These are phyloP conservation scores for Sordaria brevicollis DNA, from an alignment of 495 filamentous ascomycete species.

Conservation along the genomic window DNA sequence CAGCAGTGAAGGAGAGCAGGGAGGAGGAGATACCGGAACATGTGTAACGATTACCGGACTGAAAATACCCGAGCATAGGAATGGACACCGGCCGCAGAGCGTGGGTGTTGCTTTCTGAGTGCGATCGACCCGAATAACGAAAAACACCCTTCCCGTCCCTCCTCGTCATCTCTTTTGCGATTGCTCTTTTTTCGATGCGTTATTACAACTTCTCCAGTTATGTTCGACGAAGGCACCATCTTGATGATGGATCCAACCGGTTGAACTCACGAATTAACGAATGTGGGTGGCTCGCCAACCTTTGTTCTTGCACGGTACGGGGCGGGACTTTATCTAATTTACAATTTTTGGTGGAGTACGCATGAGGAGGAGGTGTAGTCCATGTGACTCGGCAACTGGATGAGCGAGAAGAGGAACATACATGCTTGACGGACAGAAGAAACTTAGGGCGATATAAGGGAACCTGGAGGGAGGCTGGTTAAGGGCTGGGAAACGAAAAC, in stretches of 20 bases:
- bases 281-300: not conserved
- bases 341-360: too few relatives aligned
- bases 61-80: not conserved
- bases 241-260: not conserved
- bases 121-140: not conserved
- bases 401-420: too few relatives aligned
- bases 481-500: too few relatives aligned
- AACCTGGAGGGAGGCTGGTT: too few relatives aligned
- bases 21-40: not conserved
- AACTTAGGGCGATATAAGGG: too few relatives aligned
- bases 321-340: not conserved
- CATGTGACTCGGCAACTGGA: too few relatives aligned
- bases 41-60: not conserved
- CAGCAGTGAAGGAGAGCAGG: not conserved
- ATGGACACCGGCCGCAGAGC: constrained; percentile 7
- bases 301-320: not conserved
- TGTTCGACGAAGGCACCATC: not conserved
- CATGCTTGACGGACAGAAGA: too few relatives aligned
- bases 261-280: not conserved
- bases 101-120: constrained; percentile 16
- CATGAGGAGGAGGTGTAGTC: too few relatives aligned
- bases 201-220: not conserved
- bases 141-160: not conserved
- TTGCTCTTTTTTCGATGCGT: not conserved
- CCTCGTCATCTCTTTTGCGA: not conserved